Conservation (phyloP, 352 stramenopile genomes). For the Halophytophthora polymorphica region DNA sequence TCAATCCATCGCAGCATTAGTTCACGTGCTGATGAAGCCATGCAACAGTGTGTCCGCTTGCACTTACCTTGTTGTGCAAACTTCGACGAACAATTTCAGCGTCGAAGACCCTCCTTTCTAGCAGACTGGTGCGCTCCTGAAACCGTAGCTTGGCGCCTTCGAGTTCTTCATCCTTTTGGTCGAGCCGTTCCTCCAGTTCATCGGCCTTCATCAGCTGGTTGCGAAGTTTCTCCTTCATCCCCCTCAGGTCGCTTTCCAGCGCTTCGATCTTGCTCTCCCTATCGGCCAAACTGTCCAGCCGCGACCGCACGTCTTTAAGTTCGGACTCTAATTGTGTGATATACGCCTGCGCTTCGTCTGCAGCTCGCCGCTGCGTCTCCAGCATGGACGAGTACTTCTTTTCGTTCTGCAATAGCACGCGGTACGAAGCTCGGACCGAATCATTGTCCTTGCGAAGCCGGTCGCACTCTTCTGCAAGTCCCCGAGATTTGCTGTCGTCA, state of each 20-base stretch:
- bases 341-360: constrained; percentile 23
- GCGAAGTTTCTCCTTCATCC: constrained; percentile 32
- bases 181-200: constrained; percentile 34
- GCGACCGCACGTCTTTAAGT: constrained; percentile 22
- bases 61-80: constrained; percentile 80
- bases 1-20: constrained; percentile 6
- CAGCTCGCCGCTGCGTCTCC: constrained; percentile 19
- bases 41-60: not conserved
- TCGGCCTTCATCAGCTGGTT: constrained; percentile 24
- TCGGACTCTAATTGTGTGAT: constrained; percentile 37
- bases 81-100: constrained; percentile 68
- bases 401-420: constrained; percentile 30
- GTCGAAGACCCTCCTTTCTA: constrained; percentile 57
- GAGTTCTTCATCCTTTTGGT: constrained; percentile 26
- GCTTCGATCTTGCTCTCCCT: constrained; percentile 35
- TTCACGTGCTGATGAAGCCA: not conserved
- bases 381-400: constrained; percentile 23
- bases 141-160: constrained; percentile 25
- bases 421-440: constrained; percentile 27
- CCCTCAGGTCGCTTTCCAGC: constrained; percentile 34
- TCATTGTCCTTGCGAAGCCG: constrained; percentile 40
- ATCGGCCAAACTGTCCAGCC: constrained; percentile 25
- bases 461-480: constrained; percentile 34
- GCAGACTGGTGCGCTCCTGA: constrained; percentile 26
- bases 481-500: constrained; percentile 31